A percentile compares a stretch with the other conserved stretches of the same genome.
These are phyloP conservation scores for Diaporthe caulivora DNA, from an alignment of 2,329 filamentous ascomycete species.

Conservation along the genomic window DNA sequence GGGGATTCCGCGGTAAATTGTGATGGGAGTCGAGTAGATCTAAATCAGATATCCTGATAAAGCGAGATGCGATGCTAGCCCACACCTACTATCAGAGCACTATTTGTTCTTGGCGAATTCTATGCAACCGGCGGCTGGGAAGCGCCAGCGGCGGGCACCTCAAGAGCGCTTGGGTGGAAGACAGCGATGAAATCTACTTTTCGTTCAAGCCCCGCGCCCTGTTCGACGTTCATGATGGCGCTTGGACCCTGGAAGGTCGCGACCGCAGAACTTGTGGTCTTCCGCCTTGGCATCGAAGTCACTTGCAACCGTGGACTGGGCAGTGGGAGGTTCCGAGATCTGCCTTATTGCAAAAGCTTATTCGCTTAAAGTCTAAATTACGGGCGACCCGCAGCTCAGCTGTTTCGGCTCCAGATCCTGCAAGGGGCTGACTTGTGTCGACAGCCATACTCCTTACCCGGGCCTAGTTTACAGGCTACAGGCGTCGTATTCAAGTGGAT, in stretches of 20 bases:
- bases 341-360: conserved; percentile 16
- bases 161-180: not conserved
- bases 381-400: conserved; percentile 12
- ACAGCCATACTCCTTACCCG: not conserved
- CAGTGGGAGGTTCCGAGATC: conserved; percentile 2
- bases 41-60: not conserved
- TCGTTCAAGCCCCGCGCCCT: too few species aligned
- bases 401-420: conserved; percentile 2
- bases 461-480: not conserved
- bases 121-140: not conserved
- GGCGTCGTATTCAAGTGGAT: not conserved
- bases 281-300: conserved; percentile 4
- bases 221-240: too few species aligned
- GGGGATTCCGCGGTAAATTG: not conserved
- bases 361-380: not conserved
- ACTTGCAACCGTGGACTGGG: too few species aligned
- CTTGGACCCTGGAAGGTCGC: too few species aligned
- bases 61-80: not conserved
- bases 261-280: too few species aligned
- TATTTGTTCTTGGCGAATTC: not conserved
- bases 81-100: not conserved
- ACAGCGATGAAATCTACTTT: not conserved
- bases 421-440: conserved; percentile 12
- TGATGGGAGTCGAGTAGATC: not conserved
- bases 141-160: not conserved